These are phyloP conservation scores for Candida tallmaniae DNA, from an alignment of 805 yeast genomes.

Conservation along the genomic window DNA sequence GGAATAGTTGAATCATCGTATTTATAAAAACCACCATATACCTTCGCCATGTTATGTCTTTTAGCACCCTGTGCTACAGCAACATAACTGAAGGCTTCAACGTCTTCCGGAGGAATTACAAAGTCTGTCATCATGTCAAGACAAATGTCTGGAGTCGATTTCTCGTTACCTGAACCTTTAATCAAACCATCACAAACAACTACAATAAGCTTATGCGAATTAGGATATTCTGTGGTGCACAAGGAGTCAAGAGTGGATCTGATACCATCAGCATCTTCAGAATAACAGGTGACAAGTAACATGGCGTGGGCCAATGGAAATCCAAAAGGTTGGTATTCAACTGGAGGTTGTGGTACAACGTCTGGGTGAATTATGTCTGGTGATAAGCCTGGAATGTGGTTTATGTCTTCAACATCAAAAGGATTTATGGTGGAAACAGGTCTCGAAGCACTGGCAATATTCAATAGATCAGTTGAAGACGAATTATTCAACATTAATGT, in stretches of 20 bases:
- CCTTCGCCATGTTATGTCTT: constrained; percentile 97
- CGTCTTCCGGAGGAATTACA: constrained; percentile 66
- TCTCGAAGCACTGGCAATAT: constrained; percentile 9
- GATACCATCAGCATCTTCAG: constrained; percentile 84
- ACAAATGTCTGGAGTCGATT: constrained; percentile 85
- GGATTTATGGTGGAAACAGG: constrained; percentile 27
- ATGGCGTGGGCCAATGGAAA: constrained; percentile 59
- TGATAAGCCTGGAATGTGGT: constrained; percentile 45
- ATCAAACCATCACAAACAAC: constrained; percentile 91
- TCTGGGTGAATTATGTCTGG: constrained; percentile 65
- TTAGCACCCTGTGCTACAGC: constrained; percentile 93
- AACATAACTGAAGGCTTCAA: constrained; percentile 79
- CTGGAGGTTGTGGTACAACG: constrained; percentile 88
- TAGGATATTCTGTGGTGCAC: constrained; percentile 94
- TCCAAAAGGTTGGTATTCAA: constrained; percentile 80
- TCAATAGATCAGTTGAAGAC: constrained; percentile 32
- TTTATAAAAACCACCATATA: constrained; percentile 89
- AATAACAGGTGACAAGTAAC: constrained; percentile 77
- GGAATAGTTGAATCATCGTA: constrained; percentile 76
- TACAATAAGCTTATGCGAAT: constrained; percentile 83
- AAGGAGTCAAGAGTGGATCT: constrained; percentile 88
- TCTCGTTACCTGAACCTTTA: constrained; percentile 89
- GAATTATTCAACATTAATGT: constrained; percentile 25
- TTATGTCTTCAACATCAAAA: constrained; percentile 31
- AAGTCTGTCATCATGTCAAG: constrained; percentile 78